phyloP scores from a whole-genome alignment of 2,329 filamentous ascomycete genomes.

The Pestalotiopsis sp. region DNA sequence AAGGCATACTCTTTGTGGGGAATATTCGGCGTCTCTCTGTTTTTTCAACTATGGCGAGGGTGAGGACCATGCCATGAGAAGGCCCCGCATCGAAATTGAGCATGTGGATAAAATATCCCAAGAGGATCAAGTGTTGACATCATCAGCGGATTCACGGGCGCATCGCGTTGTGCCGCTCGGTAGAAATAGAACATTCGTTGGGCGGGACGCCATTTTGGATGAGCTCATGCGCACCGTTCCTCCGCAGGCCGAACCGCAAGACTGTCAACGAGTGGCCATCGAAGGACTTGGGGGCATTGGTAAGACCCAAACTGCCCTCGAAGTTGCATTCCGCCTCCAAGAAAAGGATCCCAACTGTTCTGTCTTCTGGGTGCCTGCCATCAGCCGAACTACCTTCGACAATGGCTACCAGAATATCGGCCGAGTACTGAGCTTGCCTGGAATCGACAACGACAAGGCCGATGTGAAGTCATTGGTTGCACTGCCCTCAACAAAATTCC shows the following conservation, averaged over 20 bases:
- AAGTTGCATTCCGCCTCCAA: conserved; percentile 28
- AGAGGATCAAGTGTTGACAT: neutral
- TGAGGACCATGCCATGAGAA: neutral
- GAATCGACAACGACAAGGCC: conserved; percentile 28
- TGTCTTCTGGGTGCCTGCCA: conserved; percentile 39
- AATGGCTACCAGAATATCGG: conserved; percentile 34
- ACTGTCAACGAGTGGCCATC: conserved; percentile 22
- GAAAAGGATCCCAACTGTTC: conserved; percentile 27
- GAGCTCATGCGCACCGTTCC: neutral
- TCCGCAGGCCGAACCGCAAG: neutral
- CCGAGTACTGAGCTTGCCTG: conserved; percentile 21
- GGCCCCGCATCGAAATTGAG: neutral
- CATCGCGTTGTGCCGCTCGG: neutral
- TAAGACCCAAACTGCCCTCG: conserved; percentile 37
- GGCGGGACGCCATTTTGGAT: neutral
- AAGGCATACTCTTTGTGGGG: neutral
- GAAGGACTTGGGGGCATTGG: conserved; percentile 33
- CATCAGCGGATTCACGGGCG: neutral
- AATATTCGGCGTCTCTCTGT: neutral
- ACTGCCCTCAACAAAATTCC: conserved; percentile 22
- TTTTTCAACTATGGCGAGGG: neutral
- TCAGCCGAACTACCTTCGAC: conserved; percentile 28
- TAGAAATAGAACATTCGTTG: conserved; percentile 1
- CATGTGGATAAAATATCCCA: neutral
- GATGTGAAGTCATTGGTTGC: conserved; percentile 36